Percentiles rank a stretch among this genome's conserved stretches.
phyloP scores from a whole-genome alignment of 2,329 filamentous ascomycete genomes.

The Bipolaris victoriae region DNA sequence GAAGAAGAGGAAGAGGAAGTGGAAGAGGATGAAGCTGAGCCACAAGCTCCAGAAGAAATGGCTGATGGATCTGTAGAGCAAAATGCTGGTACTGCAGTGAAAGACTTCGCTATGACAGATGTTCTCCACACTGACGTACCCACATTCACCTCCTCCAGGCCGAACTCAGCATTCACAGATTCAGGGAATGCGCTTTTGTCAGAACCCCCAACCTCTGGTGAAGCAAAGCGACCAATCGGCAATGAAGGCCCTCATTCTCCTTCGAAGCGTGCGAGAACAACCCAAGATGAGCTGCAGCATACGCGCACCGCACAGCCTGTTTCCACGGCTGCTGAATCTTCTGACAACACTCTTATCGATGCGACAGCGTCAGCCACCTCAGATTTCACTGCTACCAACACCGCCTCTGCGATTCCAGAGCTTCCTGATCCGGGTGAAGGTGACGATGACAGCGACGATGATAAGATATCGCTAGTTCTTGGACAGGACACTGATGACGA shows the following conservation, averaged over 20 bases:
- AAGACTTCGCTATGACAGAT: constrained; percentile 28
- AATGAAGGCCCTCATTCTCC: constrained; percentile 31
- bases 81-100: constrained; percentile 16
- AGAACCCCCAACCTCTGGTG: constrained; percentile 7
- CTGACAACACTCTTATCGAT: neutral
- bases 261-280: constrained; percentile 38
- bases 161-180: neutral
- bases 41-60: constrained; percentile 19
- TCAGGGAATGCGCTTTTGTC: constrained; percentile 2
- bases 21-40: neutral
- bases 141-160: neutral
- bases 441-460: constrained; percentile 37
- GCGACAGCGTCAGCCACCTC: constrained; percentile 20
- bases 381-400: constrained; percentile 24
- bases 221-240: constrained; percentile 34
- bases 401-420: constrained; percentile 22
- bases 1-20: constrained; percentile 3
- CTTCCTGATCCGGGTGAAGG: constrained; percentile 25
- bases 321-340: neutral
- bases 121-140: neutral
- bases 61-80: constrained; percentile 32
- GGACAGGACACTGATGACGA: constrained; percentile 48
- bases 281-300: constrained; percentile 15
- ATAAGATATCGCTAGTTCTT: constrained; percentile 38
- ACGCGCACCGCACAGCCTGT: constrained; percentile 9